Conservation (phyloP, 805 yeast genomes). For the Lachancea sp. region DNA sequence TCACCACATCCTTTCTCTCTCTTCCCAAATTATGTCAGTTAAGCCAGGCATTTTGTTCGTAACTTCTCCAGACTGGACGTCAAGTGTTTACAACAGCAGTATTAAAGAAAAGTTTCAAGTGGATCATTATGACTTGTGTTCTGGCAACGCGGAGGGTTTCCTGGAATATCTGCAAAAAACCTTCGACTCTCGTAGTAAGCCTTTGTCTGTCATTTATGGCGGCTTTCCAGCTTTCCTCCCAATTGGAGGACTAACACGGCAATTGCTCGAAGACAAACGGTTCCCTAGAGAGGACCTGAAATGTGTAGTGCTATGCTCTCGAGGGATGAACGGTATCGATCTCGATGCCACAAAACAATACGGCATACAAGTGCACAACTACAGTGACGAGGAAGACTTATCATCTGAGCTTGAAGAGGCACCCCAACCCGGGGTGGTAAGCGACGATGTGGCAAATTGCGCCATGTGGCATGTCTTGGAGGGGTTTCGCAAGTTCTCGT, state of each 20-base stretch:
- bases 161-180: slow-evolving; percentile 12
- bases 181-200: slow-evolving; percentile 11
- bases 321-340: slow-evolving; percentile 51
- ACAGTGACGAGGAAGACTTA: slow-evolving; percentile 19
- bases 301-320: slow-evolving; percentile 48
- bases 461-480: slow-evolving; percentile 51
- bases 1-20: too few relatives aligned
- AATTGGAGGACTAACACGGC: slow-evolving; percentile 45
- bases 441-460: slow-evolving; percentile 61
- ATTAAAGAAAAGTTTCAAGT: slow-evolving; percentile 13
- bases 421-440: slow-evolving; percentile 36
- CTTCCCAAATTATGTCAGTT: not conserved
- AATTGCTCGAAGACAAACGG: slow-evolving; percentile 32
- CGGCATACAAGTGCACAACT: slow-evolving; percentile 42
- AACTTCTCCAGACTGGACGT: slow-evolving; percentile 15
- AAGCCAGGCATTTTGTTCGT: slow-evolving; percentile 21
- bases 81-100: slow-evolving; percentile 10
- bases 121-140: slow-evolving; percentile 11
- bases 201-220: slow-evolving; percentile 45
- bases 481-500: slow-evolving; percentile 46
- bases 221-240: slow-evolving; percentile 52
- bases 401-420: slow-evolving; percentile 3
- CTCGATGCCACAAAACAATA: slow-evolving; percentile 34
- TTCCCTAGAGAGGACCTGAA: slow-evolving; percentile 40
- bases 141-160: slow-evolving; percentile 13